phyloP scores from a whole-genome alignment of 345 rosid species.

The Eucalyptus sp. region DNA sequence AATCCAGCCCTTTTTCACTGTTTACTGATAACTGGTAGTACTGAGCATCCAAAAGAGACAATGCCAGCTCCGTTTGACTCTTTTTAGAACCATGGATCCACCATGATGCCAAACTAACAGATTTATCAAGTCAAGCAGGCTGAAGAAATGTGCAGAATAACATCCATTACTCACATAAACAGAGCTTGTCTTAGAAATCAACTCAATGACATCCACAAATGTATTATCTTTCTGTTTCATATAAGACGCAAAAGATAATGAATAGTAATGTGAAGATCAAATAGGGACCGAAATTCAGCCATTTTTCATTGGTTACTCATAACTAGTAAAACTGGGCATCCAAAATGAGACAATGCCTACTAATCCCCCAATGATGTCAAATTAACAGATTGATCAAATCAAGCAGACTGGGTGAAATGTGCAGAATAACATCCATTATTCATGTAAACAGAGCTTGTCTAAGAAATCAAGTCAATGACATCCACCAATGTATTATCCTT shows the following conservation, averaged over 20 bases:
- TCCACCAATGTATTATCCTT: neutral
- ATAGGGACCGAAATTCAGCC: neutral
- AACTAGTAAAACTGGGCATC: neutral
- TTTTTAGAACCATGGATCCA: neutral
- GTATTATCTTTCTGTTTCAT: neutral
- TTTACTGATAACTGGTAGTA: neutral
- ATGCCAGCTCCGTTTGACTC: neutral
- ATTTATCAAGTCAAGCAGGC: neutral
- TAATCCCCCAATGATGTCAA: neutral
- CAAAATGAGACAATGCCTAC: neutral
- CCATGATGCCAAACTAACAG: neutral
- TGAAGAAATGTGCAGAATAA: neutral
- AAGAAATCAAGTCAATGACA: neutral
- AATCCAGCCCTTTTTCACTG: neutral
- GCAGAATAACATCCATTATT: neutral
- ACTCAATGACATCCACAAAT: neutral
- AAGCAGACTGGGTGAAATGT: neutral
- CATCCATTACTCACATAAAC: neutral
- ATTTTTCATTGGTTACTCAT: neutral
- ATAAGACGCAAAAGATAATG: neutral
- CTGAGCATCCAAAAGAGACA: neutral
- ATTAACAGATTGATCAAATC: neutral
- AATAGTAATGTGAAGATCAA: neutral
- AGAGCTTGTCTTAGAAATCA: neutral
- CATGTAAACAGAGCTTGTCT: neutral